Evolutionary conservation across 352 stramenopile species (phyloP).

Genomic region (Globisporangium canariense): DNA sequence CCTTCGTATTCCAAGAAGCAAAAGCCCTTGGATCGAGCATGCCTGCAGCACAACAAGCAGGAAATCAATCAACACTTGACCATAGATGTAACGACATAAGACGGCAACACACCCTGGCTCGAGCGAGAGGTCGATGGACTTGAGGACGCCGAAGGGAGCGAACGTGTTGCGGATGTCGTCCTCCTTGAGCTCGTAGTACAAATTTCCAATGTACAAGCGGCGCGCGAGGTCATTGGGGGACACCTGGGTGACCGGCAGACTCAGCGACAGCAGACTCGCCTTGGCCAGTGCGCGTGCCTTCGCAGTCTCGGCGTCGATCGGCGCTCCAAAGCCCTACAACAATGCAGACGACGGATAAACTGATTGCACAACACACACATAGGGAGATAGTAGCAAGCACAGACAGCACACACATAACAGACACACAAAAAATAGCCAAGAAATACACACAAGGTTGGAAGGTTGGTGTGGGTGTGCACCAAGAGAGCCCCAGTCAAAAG

Average conservation of each 20-base stretch:
- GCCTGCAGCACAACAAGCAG: conserved; percentile 24
- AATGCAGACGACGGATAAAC: conserved; percentile 47
- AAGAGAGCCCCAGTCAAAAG: conserved; percentile 1
- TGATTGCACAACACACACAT: conserved; percentile 15
- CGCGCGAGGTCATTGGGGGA: conserved; percentile 62
- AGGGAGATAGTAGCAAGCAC: conserved; percentile 7
- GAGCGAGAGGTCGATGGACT: conserved; percentile 74
- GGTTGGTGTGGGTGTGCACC: background rate
- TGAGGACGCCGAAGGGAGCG: conserved; percentile 60
- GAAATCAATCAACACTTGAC: background rate
- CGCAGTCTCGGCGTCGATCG: conserved; percentile 52
- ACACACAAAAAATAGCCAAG: conserved; percentile 10
- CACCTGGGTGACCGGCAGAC: conserved; percentile 40
- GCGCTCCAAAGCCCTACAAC: conserved; percentile 31
- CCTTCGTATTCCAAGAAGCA: conserved; percentile 81
- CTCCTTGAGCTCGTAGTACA: conserved; percentile 84
- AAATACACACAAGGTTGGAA: conserved; percentile 17
- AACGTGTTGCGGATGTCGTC: conserved; percentile 69
- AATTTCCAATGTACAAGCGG: conserved; percentile 74
- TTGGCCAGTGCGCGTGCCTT: conserved; percentile 60
- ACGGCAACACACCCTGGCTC: conserved; percentile 50
- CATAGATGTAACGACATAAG: background rate
- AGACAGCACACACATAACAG: conserved; percentile 22
- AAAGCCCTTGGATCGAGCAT: conserved; percentile 70
- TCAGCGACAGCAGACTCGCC: conserved; percentile 65